A percentile compares a stretch with the other conserved stretches of the same genome.
Evolutionary conservation across 2,329 filamentous ascomycete species (phyloP).

Genomic region (Delphinella strobiligena): DNA sequence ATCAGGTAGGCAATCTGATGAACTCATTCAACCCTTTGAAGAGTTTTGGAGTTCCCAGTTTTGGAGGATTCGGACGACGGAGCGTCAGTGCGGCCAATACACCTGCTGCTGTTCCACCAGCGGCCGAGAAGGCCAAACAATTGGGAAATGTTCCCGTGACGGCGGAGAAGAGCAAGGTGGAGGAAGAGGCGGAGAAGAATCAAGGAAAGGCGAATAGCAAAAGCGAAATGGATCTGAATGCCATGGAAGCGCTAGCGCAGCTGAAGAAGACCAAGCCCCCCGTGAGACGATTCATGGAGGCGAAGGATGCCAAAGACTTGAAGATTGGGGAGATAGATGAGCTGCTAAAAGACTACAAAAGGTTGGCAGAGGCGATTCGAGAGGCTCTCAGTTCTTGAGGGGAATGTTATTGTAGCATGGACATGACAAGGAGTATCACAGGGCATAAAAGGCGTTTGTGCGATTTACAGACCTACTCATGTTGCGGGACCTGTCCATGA

Average conservation of each 20-base stretch:
- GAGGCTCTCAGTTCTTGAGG: slow-evolving; percentile 22
- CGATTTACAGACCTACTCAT: too few species aligned
- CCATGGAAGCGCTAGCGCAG: slow-evolving; percentile 31
- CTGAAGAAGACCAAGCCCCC: slow-evolving; percentile 35
- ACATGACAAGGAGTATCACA: too few species aligned
- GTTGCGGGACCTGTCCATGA: too few species aligned
- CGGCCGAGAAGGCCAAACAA: slow-evolving; percentile 36
- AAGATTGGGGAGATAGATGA: slow-evolving; percentile 38
- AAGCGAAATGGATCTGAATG: slow-evolving; percentile 22
- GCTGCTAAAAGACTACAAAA: slow-evolving; percentile 23
- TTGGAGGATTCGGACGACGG: slow-evolving; percentile 22
- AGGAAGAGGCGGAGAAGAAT: not conserved
- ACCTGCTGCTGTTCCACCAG: slow-evolving; percentile 28
- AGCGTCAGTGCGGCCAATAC: slow-evolving; percentile 14
- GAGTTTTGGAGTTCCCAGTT: slow-evolving; percentile 21
- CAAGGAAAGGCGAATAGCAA: slow-evolving; percentile 2
- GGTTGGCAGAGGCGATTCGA: slow-evolving; percentile 32
- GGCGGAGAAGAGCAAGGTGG: slow-evolving; percentile 6
- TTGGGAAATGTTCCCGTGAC: slow-evolving; percentile 17
- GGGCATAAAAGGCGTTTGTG: too few species aligned
- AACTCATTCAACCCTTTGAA: slow-evolving; percentile 25
- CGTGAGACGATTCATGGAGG: slow-evolving; percentile 34
- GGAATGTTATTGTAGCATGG: not conserved
- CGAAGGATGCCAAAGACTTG: slow-evolving; percentile 32
- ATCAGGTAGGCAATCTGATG: slow-evolving; percentile 18